These are phyloP conservation scores for Fraxinus quadrangulata DNA, from an alignment of 257 asterid species.

Conservation along the genomic window DNA sequence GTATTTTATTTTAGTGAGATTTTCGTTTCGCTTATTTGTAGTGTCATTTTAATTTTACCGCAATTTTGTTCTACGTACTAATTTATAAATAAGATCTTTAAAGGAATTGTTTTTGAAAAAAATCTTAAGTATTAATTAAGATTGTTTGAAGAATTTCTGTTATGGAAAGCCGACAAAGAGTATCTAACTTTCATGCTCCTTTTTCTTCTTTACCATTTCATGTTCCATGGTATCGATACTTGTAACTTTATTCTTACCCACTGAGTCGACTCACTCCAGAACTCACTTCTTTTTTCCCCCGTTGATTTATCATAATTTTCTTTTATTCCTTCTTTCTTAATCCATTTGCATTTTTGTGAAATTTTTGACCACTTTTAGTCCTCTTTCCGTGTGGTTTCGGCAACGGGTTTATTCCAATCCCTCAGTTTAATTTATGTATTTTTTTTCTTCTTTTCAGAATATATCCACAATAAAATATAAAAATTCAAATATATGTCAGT, in stretches of 20 bases:
- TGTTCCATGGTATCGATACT: constrained; percentile 35
- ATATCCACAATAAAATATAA: not conserved
- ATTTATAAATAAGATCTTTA: too few species aligned
- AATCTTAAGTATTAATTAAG: not conserved
- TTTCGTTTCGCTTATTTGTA: too few species aligned
- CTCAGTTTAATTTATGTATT: not conserved
- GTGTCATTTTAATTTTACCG: too few species aligned
- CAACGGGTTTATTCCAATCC: constrained; percentile 13
- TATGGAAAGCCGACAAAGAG: constrained; percentile 53
- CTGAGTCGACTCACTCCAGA: constrained; percentile 3
- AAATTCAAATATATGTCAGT: not conserved
- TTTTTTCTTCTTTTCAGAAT: not conserved
- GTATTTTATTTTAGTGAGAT: too few species aligned
- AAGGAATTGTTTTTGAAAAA: too few species aligned
- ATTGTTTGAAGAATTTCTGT: constrained; percentile 2
- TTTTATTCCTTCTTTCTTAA: not conserved
- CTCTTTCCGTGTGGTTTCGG: constrained; percentile 27
- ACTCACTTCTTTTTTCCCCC: not conserved
- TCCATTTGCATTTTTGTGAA: not conserved
- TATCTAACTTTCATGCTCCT: constrained; percentile 50
- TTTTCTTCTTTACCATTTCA: constrained; percentile 42
- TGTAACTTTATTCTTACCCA: constrained; percentile 31
- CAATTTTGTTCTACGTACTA: too few species aligned
- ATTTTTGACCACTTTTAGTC: constrained; percentile 10
- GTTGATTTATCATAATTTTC: too few species aligned